A percentile compares a stretch with the other conserved stretches of the same genome.
phyloP scores from a whole-genome alignment of 352 stramenopile genomes.

The Pythium aristosporum region DNA sequence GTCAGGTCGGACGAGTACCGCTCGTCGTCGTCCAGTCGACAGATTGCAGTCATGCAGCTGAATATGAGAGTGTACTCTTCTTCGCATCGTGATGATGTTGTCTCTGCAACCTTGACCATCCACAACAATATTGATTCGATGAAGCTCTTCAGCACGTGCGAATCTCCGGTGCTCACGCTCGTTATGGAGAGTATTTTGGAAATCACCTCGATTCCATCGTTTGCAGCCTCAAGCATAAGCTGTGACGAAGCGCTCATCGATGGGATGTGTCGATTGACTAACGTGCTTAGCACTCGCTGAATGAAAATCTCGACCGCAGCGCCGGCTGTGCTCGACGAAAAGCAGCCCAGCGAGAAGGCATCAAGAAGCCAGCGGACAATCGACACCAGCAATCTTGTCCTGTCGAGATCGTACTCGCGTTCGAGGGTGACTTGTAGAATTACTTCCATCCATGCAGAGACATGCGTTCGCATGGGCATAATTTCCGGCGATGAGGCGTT shows the following conservation, averaged over 20 bases:
- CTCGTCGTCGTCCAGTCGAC: neutral
- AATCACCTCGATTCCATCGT: neutral
- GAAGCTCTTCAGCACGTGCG: neutral
- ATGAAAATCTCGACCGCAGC: neutral
- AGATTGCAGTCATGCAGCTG: neutral
- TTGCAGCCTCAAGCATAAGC: neutral
- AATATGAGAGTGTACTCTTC: neutral
- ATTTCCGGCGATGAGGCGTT: neutral
- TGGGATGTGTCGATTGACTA: neutral
- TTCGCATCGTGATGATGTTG: neutral
- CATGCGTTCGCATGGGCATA: neutral
- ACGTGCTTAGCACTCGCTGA: neutral
- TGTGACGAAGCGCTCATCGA: neutral
- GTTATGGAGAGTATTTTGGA: neutral
- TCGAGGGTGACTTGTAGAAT: neutral
- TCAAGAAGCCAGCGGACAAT: neutral
- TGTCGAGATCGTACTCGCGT: neutral
- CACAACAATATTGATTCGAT: neutral
- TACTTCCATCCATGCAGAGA: neutral
- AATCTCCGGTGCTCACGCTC: neutral
- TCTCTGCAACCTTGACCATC: neutral
- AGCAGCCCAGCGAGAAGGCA: neutral
- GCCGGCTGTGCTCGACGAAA: neutral
- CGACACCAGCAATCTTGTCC: neutral
- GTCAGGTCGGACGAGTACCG: neutral